These are phyloP conservation scores for Pulicaria dysenterica DNA, from an alignment of 129 eudicot genomes.

Conservation along the genomic window DNA sequence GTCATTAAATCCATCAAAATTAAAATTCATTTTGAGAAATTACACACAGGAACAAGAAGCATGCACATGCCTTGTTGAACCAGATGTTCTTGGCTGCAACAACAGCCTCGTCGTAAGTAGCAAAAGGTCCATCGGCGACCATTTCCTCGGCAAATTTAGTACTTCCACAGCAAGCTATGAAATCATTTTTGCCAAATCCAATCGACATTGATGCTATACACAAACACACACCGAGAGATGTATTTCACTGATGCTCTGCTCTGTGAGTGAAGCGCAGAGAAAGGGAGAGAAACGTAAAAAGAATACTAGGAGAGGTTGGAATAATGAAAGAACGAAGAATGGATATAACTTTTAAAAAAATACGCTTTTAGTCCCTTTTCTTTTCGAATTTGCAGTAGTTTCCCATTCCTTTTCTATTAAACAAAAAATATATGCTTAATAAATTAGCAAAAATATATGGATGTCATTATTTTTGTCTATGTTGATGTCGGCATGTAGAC, in stretches of 20 bases:
- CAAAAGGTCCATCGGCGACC: conserved; percentile 68
- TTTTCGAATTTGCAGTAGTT: too few relatives aligned
- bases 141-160: conserved; percentile 64
- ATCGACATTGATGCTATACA: conserved; percentile 20
- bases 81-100: conserved; percentile 74
- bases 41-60: neutral
- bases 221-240: conserved; percentile 15
- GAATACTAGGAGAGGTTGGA: neutral
- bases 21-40: neutral
- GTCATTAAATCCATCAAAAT: conserved; percentile 17
- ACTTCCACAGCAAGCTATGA: conserved; percentile 91
- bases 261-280: neutral
- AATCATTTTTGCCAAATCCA: conserved; percentile 53
- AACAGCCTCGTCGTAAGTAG: conserved; percentile 46
- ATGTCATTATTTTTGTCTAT: too few relatives aligned
- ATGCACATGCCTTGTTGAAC: conserved; percentile 68
- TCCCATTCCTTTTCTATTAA: too few relatives aligned
- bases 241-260: conserved; percentile 1
- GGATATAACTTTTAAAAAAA: neutral
- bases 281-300: neutral
- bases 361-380: neutral
- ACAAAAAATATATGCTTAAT: too few relatives aligned
- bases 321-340: conserved; percentile 2
- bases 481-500: too few relatives aligned
- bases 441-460: too few relatives aligned